These are phyloP conservation scores for Calophaca sinica DNA, from an alignment of 306 rosid genomes.

Conservation along the genomic window DNA sequence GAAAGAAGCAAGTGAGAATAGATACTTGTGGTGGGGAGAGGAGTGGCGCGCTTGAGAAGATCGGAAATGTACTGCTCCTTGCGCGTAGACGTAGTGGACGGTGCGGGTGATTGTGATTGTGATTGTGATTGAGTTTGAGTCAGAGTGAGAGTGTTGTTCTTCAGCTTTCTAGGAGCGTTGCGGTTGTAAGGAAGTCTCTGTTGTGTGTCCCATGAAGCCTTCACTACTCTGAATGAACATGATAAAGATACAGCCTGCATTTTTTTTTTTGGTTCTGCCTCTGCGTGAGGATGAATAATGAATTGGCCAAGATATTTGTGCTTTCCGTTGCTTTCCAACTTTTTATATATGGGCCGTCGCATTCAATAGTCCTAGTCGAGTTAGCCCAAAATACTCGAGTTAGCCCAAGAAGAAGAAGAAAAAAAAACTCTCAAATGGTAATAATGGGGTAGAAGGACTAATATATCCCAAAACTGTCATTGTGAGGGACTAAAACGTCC, in stretches of 20 bases:
- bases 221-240: slow-evolving; percentile 40
- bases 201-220: slow-evolving; percentile 80
- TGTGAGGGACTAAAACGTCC: too few relatives aligned
- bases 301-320: background rate
- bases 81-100: slow-evolving; percentile 33
- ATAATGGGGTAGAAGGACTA: too few relatives aligned
- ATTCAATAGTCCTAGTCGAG: too few relatives aligned
- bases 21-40: slow-evolving; percentile 48
- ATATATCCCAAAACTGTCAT: too few relatives aligned
- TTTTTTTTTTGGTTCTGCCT: background rate
- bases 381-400: too few relatives aligned
- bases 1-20: background rate
- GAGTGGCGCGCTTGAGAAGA: slow-evolving; percentile 69
- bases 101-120: slow-evolving; percentile 38
- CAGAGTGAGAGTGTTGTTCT: slow-evolving; percentile 47
- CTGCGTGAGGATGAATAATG: background rate
- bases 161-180: slow-evolving; percentile 76
- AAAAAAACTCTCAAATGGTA: too few relatives aligned
- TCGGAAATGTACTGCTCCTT: slow-evolving; percentile 53
- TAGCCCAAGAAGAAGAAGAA: too few relatives aligned
- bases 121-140: background rate
- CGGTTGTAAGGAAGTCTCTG: slow-evolving; percentile 79
- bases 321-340: too few relatives aligned
- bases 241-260: slow-evolving; percentile 33
- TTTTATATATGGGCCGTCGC: too few relatives aligned